These are phyloP conservation scores for Phoenix roebelenii DNA, from an alignment of 176 grass and related monocot species.

Conservation along the genomic window DNA sequence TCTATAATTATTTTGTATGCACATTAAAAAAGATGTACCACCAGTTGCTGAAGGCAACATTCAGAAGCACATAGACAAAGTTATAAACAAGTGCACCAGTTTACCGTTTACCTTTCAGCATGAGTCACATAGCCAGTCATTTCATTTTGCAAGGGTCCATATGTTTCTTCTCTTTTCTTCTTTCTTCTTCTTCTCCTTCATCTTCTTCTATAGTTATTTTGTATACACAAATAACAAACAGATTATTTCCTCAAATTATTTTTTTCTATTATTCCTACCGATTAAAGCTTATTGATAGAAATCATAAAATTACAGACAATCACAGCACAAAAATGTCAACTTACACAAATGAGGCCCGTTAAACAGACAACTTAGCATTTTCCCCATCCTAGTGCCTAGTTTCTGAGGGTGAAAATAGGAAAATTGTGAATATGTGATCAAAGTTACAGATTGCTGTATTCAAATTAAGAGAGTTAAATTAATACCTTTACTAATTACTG, in stretches of 20 bases:
- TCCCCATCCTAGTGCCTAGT: no score
- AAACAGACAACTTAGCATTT: no score
- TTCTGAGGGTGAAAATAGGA: not conserved
- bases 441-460: no score
- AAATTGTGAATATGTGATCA: not conserved
- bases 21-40: slow-evolving; percentile 24
- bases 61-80: no score
- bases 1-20: slow-evolving; percentile 25
- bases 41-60: no score
- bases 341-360: no score
- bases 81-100: no score
- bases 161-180: not conserved
- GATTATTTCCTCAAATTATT: not conserved
- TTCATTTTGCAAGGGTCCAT: not conserved
- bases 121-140: not conserved
- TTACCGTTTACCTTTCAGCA: not conserved
- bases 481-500: no score
- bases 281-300: not conserved
- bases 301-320: no score
- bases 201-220: slow-evolving; percentile 7
- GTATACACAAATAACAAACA: slow-evolving; percentile 3
- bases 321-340: no score
- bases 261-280: no score
- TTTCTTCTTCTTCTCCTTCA: slow-evolving; percentile 2
- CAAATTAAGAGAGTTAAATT: no score